Evolutionary conservation across 169 alveolate species (phyloP).

Genomic region (Theileria luwenshuni): DNA sequence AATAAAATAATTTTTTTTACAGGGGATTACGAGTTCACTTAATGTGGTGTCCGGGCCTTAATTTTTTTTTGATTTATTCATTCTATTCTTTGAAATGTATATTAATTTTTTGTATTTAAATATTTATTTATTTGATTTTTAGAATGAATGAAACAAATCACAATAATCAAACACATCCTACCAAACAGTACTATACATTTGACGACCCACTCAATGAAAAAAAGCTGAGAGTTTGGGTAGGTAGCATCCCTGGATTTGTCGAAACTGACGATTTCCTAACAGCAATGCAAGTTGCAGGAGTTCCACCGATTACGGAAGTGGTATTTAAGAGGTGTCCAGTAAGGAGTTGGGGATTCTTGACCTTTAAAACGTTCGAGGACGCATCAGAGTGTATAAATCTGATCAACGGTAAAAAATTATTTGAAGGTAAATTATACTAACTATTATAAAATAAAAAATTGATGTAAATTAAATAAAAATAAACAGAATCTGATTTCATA

Average conservation of each 20-base stretch:
- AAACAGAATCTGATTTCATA: conserved; percentile 44
- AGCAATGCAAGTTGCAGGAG: conserved; percentile 31
- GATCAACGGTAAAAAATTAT: conserved; percentile 36
- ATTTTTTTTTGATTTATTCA: background rate
- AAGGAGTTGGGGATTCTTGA: conserved; percentile 58
- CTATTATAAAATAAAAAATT: conserved; percentile 20
- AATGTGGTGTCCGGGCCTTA: conserved; percentile 15
- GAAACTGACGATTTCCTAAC: conserved; percentile 9
- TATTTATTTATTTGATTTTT: background rate
- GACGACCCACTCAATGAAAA: conserved; percentile 56
- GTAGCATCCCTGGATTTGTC: conserved; percentile 51
- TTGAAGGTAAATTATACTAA: conserved; percentile 29
- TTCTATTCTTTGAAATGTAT: conserved; percentile 16
- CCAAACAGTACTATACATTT: conserved; percentile 11
- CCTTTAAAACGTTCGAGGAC: conserved; percentile 45
- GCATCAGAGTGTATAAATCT: conserved; percentile 36
- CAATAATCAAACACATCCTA: background rate
- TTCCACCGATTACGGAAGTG: conserved; percentile 47
- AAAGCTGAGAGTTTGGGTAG: conserved; percentile 59
- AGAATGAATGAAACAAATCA: conserved; percentile 24
- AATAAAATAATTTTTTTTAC: no score
- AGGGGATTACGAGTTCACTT: no score
- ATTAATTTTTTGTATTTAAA: background rate
- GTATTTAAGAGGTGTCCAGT: conserved; percentile 42
- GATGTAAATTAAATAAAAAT: conserved; percentile 24